A percentile compares a stretch with the other conserved stretches of the same genome.
These are phyloP conservation scores for Beta corolliflora DNA, from an alignment of 179 eudicot species.

Conservation along the genomic window DNA sequence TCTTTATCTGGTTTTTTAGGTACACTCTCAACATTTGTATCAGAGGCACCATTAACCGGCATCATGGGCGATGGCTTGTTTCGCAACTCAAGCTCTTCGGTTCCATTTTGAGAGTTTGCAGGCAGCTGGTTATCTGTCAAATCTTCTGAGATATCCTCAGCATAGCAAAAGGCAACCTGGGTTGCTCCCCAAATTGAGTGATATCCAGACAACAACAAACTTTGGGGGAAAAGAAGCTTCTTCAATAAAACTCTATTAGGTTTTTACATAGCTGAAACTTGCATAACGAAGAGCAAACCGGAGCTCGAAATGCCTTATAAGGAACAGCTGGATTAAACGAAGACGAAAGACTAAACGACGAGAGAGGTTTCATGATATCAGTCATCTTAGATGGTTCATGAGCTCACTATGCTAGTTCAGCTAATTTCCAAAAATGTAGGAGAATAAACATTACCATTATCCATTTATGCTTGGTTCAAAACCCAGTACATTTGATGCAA, in stretches of 20 bases:
- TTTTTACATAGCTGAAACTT: slow-evolving; percentile 29
- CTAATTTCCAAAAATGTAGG: background rate
- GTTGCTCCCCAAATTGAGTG: slow-evolving; percentile 34
- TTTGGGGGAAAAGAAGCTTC: slow-evolving; percentile 21
- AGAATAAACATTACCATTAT: slow-evolving; percentile 14
- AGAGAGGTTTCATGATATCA: slow-evolving; percentile 28
- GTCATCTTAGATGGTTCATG: slow-evolving; percentile 34
- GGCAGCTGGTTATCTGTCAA: slow-evolving; percentile 30
- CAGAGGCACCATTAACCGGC: slow-evolving; percentile 31
- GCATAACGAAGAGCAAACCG: slow-evolving; percentile 9
- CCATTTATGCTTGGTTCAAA: background rate
- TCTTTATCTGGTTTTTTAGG: slow-evolving; percentile 42
- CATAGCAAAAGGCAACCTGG: slow-evolving; percentile 45
- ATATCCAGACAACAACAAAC: slow-evolving; percentile 26
- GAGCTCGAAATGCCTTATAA: slow-evolving; percentile 13
- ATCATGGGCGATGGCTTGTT: slow-evolving; percentile 61
- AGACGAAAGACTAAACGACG: slow-evolving; percentile 27
- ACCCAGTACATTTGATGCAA: background rate
- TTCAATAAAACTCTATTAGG: slow-evolving; percentile 22
- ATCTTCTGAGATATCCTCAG: slow-evolving; percentile 43
- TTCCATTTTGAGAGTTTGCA: slow-evolving; percentile 32
- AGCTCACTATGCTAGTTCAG: slow-evolving; percentile 18
- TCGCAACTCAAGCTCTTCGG: slow-evolving; percentile 62
- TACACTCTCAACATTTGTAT: slow-evolving; percentile 33
- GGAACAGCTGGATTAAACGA: slow-evolving; percentile 6